phyloP scores from a whole-genome alignment of 2,329 filamentous ascomycete genomes.

The Aspergillus viridinutans region DNA sequence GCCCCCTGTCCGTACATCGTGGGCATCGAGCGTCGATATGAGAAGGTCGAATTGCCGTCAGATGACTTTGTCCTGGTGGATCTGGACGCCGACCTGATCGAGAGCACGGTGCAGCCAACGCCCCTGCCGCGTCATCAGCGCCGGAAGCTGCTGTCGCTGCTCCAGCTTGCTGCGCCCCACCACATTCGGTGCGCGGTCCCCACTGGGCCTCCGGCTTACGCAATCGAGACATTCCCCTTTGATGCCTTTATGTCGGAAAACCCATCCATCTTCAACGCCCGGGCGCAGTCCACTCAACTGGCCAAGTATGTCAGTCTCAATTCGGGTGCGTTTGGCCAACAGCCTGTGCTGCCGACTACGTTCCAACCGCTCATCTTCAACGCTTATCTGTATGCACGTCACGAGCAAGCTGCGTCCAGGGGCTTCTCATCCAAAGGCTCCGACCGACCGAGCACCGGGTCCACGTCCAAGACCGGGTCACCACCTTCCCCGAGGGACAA shows the following conservation, averaged over 20 bases:
- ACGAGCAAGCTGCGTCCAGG: slow-evolving; percentile 51
- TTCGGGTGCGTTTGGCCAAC: slow-evolving; percentile 74
- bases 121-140: slow-evolving; percentile 82
- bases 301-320: slow-evolving; percentile 85
- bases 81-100: slow-evolving; percentile 84
- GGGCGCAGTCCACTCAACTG: slow-evolving; percentile 65
- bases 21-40: slow-evolving; percentile 85
- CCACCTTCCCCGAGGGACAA: slow-evolving; percentile 55
- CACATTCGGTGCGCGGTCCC: slow-evolving; percentile 81
- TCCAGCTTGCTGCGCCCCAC: slow-evolving; percentile 87
- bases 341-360: slow-evolving; percentile 51
- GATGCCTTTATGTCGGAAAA: slow-evolving; percentile 89
- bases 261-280: slow-evolving; percentile 70
- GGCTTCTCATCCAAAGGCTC: slow-evolving; percentile 38
- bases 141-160: slow-evolving; percentile 78
- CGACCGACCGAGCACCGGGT: slow-evolving; percentile 74
- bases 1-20: slow-evolving; percentile 97
- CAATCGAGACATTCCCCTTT: slow-evolving; percentile 85
- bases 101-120: slow-evolving; percentile 73
- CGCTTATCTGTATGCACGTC: slow-evolving; percentile 74
- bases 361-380: slow-evolving; percentile 75
- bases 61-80: slow-evolving; percentile 96
- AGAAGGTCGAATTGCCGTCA: slow-evolving; percentile 63
- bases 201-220: slow-evolving; percentile 86
- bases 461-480: slow-evolving; percentile 49